Evolutionary conservation across 2,329 filamentous ascomycete species (phyloP).

Genomic region (Achaetomium macrosporum): DNA sequence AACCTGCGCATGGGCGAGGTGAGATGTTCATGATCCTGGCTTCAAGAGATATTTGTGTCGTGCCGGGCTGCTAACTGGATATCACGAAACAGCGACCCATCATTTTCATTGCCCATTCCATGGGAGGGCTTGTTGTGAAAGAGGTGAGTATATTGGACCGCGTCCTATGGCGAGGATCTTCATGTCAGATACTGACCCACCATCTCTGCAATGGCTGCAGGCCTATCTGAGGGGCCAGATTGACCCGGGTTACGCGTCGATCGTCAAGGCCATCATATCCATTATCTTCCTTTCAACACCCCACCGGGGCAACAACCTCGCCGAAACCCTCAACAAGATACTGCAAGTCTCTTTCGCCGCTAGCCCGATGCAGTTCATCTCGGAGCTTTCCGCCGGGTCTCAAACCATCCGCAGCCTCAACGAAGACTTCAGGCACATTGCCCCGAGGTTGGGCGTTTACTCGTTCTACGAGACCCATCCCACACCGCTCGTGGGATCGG

Average conservation of each 20-base stretch:
- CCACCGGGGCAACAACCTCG: conserved; percentile 29
- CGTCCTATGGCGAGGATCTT: too few relatives aligned
- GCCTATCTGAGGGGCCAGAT: conserved; percentile 24
- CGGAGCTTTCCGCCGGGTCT: conserved; percentile 26
- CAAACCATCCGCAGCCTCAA: conserved; percentile 24
- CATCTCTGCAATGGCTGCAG: conserved; percentile 11
- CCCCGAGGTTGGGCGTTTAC: conserved; percentile 22
- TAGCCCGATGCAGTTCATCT: conserved; percentile 26
- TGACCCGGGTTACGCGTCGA: conserved; percentile 24
- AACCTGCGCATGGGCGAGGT: conserved; percentile 26
- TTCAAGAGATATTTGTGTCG: not conserved
- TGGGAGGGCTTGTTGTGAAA: conserved; percentile 30
- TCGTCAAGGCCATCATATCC: conserved; percentile 25
- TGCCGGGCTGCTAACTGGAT: not conserved
- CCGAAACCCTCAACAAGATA: conserved; percentile 28
- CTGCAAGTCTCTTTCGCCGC: conserved; percentile 19
- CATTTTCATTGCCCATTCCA: conserved; percentile 28
- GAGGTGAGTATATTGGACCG: conserved; percentile 16
- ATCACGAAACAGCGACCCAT: conserved; percentile 20
- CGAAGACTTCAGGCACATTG: conserved; percentile 28
- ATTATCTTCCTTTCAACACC: conserved; percentile 32
- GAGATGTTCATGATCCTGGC: not conserved
- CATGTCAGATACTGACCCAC: not conserved
- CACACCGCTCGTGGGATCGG: conserved; percentile 8
- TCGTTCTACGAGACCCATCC: conserved; percentile 27